These are phyloP conservation scores for Wilhelminamyces savonicus DNA, from an alignment of 805 yeast species.

Conservation along the genomic window DNA sequence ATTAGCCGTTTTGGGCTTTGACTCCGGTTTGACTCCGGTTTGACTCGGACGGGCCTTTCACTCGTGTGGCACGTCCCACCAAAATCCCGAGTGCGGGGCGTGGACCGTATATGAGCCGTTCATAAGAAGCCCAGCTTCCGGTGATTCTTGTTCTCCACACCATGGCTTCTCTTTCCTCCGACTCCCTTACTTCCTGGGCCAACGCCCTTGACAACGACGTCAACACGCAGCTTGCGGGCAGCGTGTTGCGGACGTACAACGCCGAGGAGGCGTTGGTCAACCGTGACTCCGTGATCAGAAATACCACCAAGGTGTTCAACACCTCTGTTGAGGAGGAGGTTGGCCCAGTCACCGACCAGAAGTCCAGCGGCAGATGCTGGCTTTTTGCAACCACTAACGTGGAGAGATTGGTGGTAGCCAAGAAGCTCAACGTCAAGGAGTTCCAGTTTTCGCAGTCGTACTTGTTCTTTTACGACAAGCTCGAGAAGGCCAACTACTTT, in stretches of 20 bases:
- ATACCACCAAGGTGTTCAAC: no score
- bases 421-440: constrained; percentile 10
- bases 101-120: no score
- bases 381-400: constrained; percentile 14
- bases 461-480: constrained; percentile 14
- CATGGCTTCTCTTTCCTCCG: background rate
- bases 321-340: constrained; percentile 50
- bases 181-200: constrained; percentile 5
- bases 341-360: constrained; percentile 36
- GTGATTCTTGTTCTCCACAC: background rate
- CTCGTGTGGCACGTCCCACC: no score
- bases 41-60: no score
- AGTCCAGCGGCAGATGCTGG: constrained; percentile 14
- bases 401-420: constrained; percentile 11
- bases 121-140: no score
- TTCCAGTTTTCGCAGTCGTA: constrained; percentile 15
- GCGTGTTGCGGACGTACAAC: constrained; percentile 7
- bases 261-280: constrained; percentile 12
- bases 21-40: no score
- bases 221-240: constrained; percentile 7
- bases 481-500: constrained; percentile 14
- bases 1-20: no score
- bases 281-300: constrained; percentile 8
- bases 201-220: constrained; percentile 2
- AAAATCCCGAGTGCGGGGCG: no score